Percentiles rank a stretch among this genome's conserved stretches.
These are phyloP conservation scores for Prosopis cineraria DNA, from an alignment of 306 rosid species.

Conservation along the genomic window DNA sequence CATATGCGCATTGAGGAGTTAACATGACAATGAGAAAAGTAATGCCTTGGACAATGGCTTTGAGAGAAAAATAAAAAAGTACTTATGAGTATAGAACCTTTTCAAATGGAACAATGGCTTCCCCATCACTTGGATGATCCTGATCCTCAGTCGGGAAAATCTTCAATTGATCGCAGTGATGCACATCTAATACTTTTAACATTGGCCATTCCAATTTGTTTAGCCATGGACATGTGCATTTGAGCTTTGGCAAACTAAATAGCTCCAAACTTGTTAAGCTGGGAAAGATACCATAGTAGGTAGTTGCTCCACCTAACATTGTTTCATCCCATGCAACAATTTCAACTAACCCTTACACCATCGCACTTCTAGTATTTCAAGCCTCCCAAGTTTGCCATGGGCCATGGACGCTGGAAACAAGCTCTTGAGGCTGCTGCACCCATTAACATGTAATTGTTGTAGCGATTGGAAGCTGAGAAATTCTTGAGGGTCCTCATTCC, in stretches of 20 bases:
- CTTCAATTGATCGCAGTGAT: too few relatives aligned
- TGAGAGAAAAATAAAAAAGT: too few relatives aligned
- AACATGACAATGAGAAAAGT: neutral
- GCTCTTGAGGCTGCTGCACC: neutral
- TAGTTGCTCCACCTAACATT: neutral
- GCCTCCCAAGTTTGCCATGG: neutral
- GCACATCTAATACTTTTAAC: neutral
- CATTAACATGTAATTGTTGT: neutral
- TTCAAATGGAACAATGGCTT: neutral
- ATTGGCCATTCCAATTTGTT: neutral
- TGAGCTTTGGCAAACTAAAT: neutral
- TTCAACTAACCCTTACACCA: neutral
- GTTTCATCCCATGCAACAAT: neutral
- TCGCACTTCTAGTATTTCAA: neutral
- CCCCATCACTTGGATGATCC: too few relatives aligned
- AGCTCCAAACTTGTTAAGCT: neutral
- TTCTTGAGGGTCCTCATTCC: conserved; percentile 21
- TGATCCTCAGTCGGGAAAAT: too few relatives aligned
- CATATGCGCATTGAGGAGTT: too few relatives aligned
- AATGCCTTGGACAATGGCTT: too few relatives aligned
- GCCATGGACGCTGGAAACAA: conserved; percentile 17
- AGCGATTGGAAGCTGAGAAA: neutral
- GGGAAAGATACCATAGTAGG: neutral
- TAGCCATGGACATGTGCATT: neutral
- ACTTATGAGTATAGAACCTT: too few relatives aligned